A percentile compares a stretch with the other conserved stretches of the same genome.
Evolutionary conservation across 345 rosid genomes (phyloP).

Genomic region (Boechera divaricarpa): DNA sequence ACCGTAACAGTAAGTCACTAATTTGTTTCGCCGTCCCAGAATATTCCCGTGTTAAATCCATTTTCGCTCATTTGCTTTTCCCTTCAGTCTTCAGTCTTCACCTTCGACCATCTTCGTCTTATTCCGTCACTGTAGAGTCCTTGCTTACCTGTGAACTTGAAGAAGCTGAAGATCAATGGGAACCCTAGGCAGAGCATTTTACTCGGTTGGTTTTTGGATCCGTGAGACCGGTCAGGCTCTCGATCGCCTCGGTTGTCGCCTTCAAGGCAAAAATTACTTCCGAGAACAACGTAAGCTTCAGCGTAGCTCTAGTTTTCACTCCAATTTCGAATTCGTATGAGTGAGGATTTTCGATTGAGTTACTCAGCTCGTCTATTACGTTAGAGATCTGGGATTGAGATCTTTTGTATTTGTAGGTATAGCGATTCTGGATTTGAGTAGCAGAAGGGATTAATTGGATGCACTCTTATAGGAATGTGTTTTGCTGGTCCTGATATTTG

Average conservation of each 20-base stretch:
- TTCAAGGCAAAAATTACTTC: slow-evolving; percentile 81
- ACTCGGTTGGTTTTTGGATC: slow-evolving; percentile 94
- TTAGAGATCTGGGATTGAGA: slow-evolving; percentile 34
- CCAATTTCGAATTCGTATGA: slow-evolving; percentile 18
- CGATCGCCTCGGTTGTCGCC: slow-evolving; percentile 93
- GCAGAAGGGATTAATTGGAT: slow-evolving; percentile 17
- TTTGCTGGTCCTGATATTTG: not conserved
- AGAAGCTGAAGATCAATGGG: slow-evolving; percentile 59
- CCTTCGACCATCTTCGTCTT: slow-evolving; percentile 7
- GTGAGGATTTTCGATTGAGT: not conserved
- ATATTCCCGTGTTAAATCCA: not conserved
- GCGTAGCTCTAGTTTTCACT: not conserved
- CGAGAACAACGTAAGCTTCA: slow-evolving; percentile 74
- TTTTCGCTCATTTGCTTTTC: not conserved
- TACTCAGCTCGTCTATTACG: slow-evolving; percentile 25
- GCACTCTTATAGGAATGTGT: slow-evolving; percentile 16
- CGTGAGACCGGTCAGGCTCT: slow-evolving; percentile 96
- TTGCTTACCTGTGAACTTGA: not conserved
- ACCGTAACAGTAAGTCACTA: not conserved
- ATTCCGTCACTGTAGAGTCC: slow-evolving; percentile 17
- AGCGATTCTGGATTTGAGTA: not conserved
- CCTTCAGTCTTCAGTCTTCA: not conserved
- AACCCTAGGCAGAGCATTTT: slow-evolving; percentile 81
- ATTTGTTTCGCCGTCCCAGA: slow-evolving; percentile 7
- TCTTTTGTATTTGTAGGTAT: not conserved